Percentiles rank a stretch among this genome's conserved stretches.
phyloP scores from a whole-genome alignment of 805 yeast species.

The Naumovozyma baii region DNA sequence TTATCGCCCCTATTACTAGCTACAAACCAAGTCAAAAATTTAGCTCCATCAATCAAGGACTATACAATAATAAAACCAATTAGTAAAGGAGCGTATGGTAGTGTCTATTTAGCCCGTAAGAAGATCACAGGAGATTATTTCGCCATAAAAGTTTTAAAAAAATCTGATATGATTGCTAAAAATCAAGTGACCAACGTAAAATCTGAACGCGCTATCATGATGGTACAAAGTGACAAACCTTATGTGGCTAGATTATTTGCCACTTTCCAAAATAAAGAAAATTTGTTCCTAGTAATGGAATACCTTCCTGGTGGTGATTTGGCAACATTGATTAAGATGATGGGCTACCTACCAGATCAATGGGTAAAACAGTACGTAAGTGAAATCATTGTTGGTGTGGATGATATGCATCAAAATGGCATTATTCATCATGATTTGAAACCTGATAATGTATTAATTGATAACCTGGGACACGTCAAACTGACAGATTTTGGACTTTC shows the following conservation, averaged over 20 bases:
- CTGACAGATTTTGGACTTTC: constrained; percentile 93
- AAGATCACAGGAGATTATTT: constrained; percentile 86
- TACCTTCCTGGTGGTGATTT: constrained; percentile 93
- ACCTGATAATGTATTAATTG: constrained; percentile 88
- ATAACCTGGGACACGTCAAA: constrained; percentile 78
- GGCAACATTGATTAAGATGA: constrained; percentile 70
- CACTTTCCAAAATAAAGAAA: constrained; percentile 82
- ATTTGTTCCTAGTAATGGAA: constrained; percentile 89
- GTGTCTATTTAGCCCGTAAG: constrained; percentile 79
- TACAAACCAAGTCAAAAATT: constrained; percentile 43
- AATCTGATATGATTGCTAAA: constrained; percentile 93
- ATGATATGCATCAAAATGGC: constrained; percentile 78
- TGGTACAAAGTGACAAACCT: constrained; percentile 89
- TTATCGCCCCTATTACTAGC: constrained; percentile 73
- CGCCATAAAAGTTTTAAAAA: constrained; percentile 85
- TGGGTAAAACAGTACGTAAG: constrained; percentile 85
- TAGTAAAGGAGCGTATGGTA: constrained; percentile 95
- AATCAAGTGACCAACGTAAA: constrained; percentile 92
- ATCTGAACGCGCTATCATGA: constrained; percentile 95
- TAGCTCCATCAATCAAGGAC: constrained; percentile 70
- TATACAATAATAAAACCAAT: constrained; percentile 88
- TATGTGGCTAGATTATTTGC: constrained; percentile 84
- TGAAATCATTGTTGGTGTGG: constrained; percentile 84
- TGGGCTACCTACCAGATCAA: constrained; percentile 74
- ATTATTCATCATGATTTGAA: constrained; percentile 92